These are phyloP conservation scores for Backusella tuberculispora DNA, from an alignment of 192 early-diverging fungal genomes.

Conservation along the genomic window DNA sequence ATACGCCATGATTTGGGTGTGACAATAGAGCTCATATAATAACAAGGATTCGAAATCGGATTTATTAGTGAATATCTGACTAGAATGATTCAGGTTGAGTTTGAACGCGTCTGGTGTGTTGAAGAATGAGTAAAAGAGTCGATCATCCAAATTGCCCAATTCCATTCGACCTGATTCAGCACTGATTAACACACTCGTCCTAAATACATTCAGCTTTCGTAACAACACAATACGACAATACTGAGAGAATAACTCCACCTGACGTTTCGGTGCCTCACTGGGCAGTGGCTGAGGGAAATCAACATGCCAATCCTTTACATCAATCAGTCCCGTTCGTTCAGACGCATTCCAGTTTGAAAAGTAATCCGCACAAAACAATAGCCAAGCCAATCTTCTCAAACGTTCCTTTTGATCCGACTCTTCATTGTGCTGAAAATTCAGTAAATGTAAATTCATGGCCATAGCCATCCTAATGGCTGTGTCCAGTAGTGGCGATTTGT, in stretches of 20 bases:
- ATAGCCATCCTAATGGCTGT: conserved; percentile 25
- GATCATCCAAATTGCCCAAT: conserved; percentile 9
- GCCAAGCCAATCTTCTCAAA: conserved; percentile 35
- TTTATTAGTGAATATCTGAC: neutral
- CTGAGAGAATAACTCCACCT: conserved; percentile 27
- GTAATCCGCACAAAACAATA: conserved; percentile 37
- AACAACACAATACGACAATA: conserved; percentile 29
- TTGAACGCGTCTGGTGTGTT: conserved; percentile 12
- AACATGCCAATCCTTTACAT: conserved; percentile 31
- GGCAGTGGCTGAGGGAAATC: conserved; percentile 28
- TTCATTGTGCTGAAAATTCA: conserved; percentile 18
- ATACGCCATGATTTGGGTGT: conserved; percentile 26
- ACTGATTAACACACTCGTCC: conserved; percentile 18
- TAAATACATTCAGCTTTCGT: conserved; percentile 32
- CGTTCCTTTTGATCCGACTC: conserved; percentile 21
- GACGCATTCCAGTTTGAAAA: conserved; percentile 29
- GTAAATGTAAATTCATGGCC: conserved; percentile 24
- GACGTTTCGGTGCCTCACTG: neutral
- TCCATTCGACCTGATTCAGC: conserved; percentile 5
- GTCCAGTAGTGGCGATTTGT: conserved; percentile 6
- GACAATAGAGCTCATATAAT: conserved; percentile 19
- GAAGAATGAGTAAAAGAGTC: conserved; percentile 1
- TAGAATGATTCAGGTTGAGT: neutral
- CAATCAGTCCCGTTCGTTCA: conserved; percentile 26
- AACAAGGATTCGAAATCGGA: conserved; percentile 23